phyloP scores from a whole-genome alignment of 768 basidiomycete genomes.

The Phylloporus sp. region DNA sequence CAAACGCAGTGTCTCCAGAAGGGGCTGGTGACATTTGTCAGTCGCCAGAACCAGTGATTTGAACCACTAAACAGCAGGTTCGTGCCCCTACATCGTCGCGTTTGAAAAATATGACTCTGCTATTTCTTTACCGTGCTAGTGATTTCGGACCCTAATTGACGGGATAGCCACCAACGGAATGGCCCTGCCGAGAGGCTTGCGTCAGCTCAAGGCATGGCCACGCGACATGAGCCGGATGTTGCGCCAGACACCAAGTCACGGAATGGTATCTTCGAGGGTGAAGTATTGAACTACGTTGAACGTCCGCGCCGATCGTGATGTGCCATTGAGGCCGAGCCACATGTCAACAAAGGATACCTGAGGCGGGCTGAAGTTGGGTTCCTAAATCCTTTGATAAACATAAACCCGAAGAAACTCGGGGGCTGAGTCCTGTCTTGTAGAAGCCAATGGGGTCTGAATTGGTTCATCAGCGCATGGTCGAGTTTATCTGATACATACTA shows the following conservation, averaged over 20 bases:
- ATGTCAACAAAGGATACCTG: not conserved
- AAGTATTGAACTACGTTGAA: not conserved
- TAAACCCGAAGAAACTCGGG: not conserved
- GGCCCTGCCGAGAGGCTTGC: too few relatives aligned
- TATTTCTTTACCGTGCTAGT: too few relatives aligned
- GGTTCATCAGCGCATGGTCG: not conserved
- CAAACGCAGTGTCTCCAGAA: too few relatives aligned
- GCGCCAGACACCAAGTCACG: not conserved
- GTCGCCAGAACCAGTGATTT: too few relatives aligned
- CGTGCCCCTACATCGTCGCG: too few relatives aligned
- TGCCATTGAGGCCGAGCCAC: not conserved
- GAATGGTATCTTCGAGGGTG: not conserved
- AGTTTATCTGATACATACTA: not conserved
- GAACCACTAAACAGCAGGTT: too few relatives aligned
- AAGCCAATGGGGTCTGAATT: not conserved
- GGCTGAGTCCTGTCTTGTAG: not conserved
- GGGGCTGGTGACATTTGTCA: too few relatives aligned
- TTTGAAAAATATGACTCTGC: too few relatives aligned
- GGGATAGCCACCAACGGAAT: too few relatives aligned
- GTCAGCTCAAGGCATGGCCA: not conserved
- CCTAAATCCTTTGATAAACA: not conserved
- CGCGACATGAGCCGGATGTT: not conserved
- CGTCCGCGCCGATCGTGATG: not conserved
- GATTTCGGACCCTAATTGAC: too few relatives aligned
- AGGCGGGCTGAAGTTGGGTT: too few relatives aligned